Conservation (phyloP, 2,329 filamentous ascomycete species). For the Aspergillus ustus region DNA sequence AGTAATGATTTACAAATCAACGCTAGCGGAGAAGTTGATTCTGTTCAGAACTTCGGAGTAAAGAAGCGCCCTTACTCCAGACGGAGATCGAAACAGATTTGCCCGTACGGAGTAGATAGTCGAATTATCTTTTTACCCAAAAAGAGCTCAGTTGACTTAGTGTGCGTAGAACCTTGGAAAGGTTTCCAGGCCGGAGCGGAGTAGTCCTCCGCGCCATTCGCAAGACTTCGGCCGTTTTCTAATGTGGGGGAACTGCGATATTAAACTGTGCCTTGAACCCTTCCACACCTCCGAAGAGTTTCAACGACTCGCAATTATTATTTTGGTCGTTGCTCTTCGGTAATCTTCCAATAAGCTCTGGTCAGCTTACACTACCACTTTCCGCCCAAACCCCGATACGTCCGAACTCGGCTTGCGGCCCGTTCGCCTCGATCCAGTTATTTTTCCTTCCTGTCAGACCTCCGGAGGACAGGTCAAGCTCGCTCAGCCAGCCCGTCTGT, state of each 20-base stretch:
- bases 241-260: slow-evolving; percentile 11
- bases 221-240: slow-evolving; percentile 3
- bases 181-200: neutral
- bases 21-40: neutral
- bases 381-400: slow-evolving; percentile 33
- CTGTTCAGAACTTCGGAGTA: slow-evolving; percentile 2
- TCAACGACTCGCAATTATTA: neutral
- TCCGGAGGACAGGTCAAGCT: neutral
- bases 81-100: neutral
- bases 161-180: neutral
- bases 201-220: neutral
- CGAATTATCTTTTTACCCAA: no score
- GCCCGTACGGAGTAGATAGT: no score
- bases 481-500: neutral
- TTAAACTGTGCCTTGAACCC: neutral
- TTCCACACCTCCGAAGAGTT: neutral
- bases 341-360: slow-evolving; percentile 4
- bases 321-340: neutral
- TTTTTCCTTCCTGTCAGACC: neutral
- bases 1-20: neutral
- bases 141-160: neutral
- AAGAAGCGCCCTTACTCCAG: neutral
- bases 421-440: neutral
- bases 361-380: slow-evolving; percentile 9
- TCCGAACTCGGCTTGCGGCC: slow-evolving; percentile 29